A percentile compares a stretch with the other conserved stretches of the same genome.
Evolutionary conservation across 176 grass and related monocot genomes (phyloP).

Genomic region (Elymus sibiricus): DNA sequence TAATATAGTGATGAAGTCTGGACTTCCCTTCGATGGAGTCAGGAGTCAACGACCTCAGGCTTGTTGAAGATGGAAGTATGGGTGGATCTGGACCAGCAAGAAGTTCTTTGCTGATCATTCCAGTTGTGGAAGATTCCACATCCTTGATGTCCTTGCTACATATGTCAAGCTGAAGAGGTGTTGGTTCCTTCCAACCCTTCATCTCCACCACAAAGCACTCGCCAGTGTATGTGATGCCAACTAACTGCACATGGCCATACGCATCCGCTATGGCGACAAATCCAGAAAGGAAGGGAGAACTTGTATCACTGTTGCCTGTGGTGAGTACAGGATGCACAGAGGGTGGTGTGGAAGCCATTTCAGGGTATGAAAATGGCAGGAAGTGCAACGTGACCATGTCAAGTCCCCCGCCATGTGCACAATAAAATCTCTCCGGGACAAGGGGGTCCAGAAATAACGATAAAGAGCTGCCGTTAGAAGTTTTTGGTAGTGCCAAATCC

Average conservation of each 20-base stretch:
- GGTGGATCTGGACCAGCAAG: conserved; percentile 66
- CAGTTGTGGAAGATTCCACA: conserved; percentile 42
- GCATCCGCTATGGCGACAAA: conserved; percentile 73
- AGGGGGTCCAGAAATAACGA: conserved; percentile 83
- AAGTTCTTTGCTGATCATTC: conserved; percentile 77
- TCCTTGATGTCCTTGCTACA: conserved; percentile 43
- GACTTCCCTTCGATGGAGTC: conserved; percentile 90
- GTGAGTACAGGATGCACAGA: conserved; percentile 76
- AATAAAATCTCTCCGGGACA: conserved; percentile 82
- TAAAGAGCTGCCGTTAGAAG: conserved; percentile 32
- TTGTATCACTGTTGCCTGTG: conserved; percentile 45
- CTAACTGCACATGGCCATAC: conserved; percentile 76
- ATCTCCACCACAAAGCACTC: conserved; percentile 89
- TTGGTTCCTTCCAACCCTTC: conserved; percentile 84
- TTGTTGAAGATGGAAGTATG: conserved; percentile 60
- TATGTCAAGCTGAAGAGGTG: conserved; percentile 51
- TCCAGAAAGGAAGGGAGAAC: conserved; percentile 58
- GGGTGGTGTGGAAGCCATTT: conserved; percentile 67
- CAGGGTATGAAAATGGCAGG: conserved; percentile 71
- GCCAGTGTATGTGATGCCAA: conserved; percentile 61
- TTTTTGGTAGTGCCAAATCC: conserved; percentile 69
- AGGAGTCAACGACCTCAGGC: conserved; percentile 59
- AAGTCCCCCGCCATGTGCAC: conserved; percentile 90
- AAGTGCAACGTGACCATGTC: conserved; percentile 77
- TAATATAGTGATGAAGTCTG: conserved; percentile 92